Evolutionary conservation across 192 early-diverging fungal species (phyloP).

Genomic region (Umbelopsis ramanniana): DNA sequence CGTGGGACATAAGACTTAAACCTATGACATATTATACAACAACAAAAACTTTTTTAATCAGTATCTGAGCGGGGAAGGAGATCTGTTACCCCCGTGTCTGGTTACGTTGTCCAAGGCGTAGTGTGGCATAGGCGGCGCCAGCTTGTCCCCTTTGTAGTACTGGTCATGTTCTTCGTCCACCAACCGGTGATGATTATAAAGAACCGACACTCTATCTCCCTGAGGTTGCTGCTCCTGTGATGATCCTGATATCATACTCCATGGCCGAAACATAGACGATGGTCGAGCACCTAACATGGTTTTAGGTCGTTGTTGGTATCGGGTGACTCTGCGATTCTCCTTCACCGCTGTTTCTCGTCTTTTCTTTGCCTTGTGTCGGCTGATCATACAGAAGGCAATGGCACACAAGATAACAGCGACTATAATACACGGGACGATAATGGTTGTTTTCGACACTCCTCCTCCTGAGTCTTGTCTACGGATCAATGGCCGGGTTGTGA

Average conservation of each 20-base stretch:
- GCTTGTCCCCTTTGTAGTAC: neutral
- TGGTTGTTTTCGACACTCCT: conserved; percentile 2
- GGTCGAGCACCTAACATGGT: conserved; percentile 19
- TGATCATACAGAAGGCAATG: neutral
- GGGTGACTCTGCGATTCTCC: conserved; percentile 1
- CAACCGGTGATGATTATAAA: conserved; percentile 7
- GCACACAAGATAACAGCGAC: neutral
- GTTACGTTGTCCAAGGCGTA: conserved; percentile 7
- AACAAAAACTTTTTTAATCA: neutral
- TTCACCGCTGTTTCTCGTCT: neutral
- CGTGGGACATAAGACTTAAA: neutral
- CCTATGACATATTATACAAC: neutral
- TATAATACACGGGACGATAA: conserved; percentile 15
- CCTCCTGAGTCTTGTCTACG: conserved; percentile 3
- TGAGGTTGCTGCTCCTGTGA: neutral
- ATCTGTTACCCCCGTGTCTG: conserved; percentile 1
- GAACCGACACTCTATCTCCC: conserved; percentile 12
- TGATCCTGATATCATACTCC: conserved; percentile 21
- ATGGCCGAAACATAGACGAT: conserved; percentile 22
- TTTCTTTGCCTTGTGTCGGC: conserved; percentile 18
- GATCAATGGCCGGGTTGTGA: neutral
- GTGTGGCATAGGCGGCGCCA: conserved; percentile 8
- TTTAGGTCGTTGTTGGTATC: conserved; percentile 18
- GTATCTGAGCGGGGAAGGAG: conserved; percentile 22
- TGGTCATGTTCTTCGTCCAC: conserved; percentile 6